A percentile compares a stretch with the other conserved stretches of the same genome.
phyloP scores from a whole-genome alignment of 2,329 filamentous ascomycete genomes.

The Sordariomycetes sp. region DNA sequence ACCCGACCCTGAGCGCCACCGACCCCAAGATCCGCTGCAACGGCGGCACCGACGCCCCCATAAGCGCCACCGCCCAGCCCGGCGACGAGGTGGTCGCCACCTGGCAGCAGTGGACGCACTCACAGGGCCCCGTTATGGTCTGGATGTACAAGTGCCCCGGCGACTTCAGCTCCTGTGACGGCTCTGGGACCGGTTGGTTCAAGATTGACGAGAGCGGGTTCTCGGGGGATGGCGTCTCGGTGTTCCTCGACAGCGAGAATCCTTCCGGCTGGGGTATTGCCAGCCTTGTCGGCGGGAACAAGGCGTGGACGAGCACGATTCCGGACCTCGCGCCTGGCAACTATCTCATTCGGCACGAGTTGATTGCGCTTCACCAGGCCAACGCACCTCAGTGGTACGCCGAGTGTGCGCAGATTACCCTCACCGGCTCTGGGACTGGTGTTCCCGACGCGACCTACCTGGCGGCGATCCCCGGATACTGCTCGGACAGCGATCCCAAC shows the following conservation, averaged over 20 bases:
- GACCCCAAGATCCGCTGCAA: slow-evolving; percentile 30
- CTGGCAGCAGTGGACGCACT: slow-evolving; percentile 35
- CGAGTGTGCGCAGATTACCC: slow-evolving; percentile 45
- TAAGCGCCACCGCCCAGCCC: slow-evolving; percentile 26
- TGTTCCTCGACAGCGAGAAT: slow-evolving; percentile 15
- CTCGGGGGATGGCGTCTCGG: slow-evolving; percentile 24
- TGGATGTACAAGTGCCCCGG: slow-evolving; percentile 38
- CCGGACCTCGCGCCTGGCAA: slow-evolving; percentile 33
- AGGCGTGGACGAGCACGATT: slow-evolving; percentile 32
- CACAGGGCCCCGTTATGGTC: slow-evolving; percentile 37
- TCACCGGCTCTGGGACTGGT: slow-evolving; percentile 31
- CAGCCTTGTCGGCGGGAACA: slow-evolving; percentile 32
- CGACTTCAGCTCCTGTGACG: slow-evolving; percentile 22
- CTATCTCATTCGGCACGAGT: slow-evolving; percentile 41
- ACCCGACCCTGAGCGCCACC: slow-evolving; percentile 23
- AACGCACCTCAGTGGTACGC: slow-evolving; percentile 38
- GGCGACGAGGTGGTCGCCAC: slow-evolving; percentile 33
- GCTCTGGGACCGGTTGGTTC: slow-evolving; percentile 36
- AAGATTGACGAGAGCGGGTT: slow-evolving; percentile 24
- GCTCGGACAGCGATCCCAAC: slow-evolving; percentile 34
- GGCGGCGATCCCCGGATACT: slow-evolving; percentile 20
- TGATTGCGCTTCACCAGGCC: slow-evolving; percentile 37
- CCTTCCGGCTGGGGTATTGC: slow-evolving; percentile 21
- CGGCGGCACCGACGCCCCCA: slow-evolving; percentile 18
- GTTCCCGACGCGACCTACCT: slow-evolving; percentile 21